Conservation (phyloP, 129 eudicot species). For the Chrysanthemum lavandulifolium region DNA sequence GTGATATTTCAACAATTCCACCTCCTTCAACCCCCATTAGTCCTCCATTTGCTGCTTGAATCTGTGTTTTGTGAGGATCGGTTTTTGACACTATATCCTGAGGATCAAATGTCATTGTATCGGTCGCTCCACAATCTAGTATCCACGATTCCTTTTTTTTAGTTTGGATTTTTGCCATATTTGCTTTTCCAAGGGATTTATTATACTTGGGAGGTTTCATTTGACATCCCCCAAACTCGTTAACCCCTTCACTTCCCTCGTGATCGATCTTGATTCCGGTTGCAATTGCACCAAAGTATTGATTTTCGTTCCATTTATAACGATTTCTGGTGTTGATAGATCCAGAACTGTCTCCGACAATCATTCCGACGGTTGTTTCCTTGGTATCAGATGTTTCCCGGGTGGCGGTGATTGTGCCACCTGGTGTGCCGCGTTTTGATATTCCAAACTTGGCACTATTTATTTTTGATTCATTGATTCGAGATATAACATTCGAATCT, state of each 20-base stretch:
- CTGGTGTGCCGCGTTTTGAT: too few species aligned
- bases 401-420: too few species aligned
- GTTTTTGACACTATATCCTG: background rate
- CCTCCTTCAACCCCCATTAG: background rate
- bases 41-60: background rate
- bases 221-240: too few species aligned
- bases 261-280: too few species aligned
- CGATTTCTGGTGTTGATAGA: too few species aligned
- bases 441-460: background rate
- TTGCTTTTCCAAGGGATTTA: background rate
- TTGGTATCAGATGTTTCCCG: too few species aligned
- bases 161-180: background rate
- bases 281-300: too few species aligned
- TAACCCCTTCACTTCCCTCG: too few species aligned
- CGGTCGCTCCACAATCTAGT: background rate
- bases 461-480: background rate
- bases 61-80: background rate
- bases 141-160: background rate
- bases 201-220: too few species aligned
- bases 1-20: background rate
- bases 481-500: background rate
- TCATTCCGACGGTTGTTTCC: too few species aligned
- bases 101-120: background rate
- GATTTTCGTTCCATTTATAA: too few species aligned
- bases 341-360: too few species aligned